Evolutionary conservation across 2,329 filamentous ascomycete species (phyloP).

Genomic region (Ophiocordyceps sinensis): DNA sequence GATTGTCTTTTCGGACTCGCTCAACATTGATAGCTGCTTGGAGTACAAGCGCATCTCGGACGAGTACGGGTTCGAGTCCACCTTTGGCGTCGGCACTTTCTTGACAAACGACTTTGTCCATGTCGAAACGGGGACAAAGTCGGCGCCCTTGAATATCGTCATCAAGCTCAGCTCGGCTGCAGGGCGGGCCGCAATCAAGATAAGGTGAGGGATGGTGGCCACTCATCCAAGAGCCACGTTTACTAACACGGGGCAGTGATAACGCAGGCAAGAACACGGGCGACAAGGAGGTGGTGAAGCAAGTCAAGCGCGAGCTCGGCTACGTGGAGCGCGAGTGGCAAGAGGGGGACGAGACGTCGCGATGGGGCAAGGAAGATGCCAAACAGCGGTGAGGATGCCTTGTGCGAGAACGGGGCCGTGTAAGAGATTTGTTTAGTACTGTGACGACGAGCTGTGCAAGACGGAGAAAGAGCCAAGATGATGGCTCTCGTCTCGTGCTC

Average conservation of each 20-base stretch:
- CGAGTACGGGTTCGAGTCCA: conserved; percentile 64
- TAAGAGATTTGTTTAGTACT: neutral
- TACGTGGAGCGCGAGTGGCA: conserved; percentile 79
- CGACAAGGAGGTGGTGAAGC: conserved; percentile 60
- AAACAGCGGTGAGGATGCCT: neutral
- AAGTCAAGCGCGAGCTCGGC: conserved; percentile 73
- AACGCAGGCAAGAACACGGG: conserved; percentile 93
- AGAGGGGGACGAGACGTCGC: conserved; percentile 66
- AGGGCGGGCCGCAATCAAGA: conserved; percentile 76
- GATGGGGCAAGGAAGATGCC: conserved; percentile 53
- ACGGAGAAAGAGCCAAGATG: too few species aligned
- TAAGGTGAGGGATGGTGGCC: conserved; percentile 34
- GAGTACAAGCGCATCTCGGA: conserved; percentile 81
- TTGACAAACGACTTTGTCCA: conserved; percentile 89
- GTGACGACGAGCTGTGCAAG: too few species aligned
- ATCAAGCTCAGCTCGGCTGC: conserved; percentile 86
- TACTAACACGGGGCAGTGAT: conserved; percentile 31
- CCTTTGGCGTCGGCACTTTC: conserved; percentile 90
- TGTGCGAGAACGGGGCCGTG: neutral
- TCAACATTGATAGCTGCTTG: conserved; percentile 81
- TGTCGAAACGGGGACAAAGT: conserved; percentile 61
- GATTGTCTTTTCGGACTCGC: conserved; percentile 89
- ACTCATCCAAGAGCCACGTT: neutral
- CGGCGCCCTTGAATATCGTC: conserved; percentile 86
- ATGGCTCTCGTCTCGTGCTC: too few species aligned